Evolutionary conservation across 83 land plant genomes (phyloP).

Genomic region (Diphasiastrum complanatum): DNA sequence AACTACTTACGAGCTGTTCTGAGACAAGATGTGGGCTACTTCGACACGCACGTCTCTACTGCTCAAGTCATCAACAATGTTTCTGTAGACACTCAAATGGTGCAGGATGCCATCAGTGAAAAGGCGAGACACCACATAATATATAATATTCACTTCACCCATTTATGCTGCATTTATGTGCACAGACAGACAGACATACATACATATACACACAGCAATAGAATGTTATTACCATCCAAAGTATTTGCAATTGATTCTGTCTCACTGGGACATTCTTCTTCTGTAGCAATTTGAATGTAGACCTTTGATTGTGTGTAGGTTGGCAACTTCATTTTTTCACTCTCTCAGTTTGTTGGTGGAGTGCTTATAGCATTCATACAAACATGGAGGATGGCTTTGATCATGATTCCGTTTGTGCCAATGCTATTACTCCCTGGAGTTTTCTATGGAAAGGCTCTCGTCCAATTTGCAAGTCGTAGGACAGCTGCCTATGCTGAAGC

Average conservation of each 20-base stretch:
- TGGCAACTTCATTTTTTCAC: neutral
- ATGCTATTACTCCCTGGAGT: conserved; percentile 68
- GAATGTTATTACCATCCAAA: too few relatives aligned
- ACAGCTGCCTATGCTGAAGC: conserved; percentile 49
- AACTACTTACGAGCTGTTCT: too few relatives aligned
- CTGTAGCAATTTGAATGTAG: too few relatives aligned
- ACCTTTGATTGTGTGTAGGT: too few relatives aligned
- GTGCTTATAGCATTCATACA: neutral
- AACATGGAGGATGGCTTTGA: conserved; percentile 57
- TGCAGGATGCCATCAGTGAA: conserved; percentile 31
- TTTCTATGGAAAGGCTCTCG: conserved; percentile 57
- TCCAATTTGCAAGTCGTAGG: conserved; percentile 34
- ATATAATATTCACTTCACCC: too few relatives aligned
- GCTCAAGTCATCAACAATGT: conserved; percentile 17
- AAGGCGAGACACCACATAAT: too few relatives aligned
- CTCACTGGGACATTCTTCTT: too few relatives aligned
- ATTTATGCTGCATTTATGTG: too few relatives aligned
- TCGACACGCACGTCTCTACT: conserved; percentile 19
- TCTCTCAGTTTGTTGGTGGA: neutral
- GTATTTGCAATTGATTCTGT: too few relatives aligned
- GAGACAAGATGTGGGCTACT: conserved; percentile 23
- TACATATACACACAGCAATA: too few relatives aligned
- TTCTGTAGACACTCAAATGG: conserved; percentile 17
- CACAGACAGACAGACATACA: too few relatives aligned
- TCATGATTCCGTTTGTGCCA: conserved; percentile 46